A percentile compares a stretch with the other conserved stretches of the same genome.
phyloP scores from a whole-genome alignment of 495 filamentous ascomycete genomes.

The Trichoderma reesei region DNA sequence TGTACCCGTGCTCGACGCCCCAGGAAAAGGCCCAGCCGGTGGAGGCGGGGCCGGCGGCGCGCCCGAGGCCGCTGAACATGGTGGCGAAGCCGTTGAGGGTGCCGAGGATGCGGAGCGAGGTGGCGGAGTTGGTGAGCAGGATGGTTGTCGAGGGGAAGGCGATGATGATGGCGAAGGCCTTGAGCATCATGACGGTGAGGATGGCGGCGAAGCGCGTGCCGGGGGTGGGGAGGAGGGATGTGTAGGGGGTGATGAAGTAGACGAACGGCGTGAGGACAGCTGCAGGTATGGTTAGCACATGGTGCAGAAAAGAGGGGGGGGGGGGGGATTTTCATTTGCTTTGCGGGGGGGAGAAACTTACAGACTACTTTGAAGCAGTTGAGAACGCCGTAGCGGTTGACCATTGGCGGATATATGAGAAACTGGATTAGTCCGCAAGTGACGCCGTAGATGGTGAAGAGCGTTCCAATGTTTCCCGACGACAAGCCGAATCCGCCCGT shows the following conservation, averaged over 20 bases:
- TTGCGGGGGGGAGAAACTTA: conserved; percentile 10
- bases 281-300: neutral
- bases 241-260: conserved; percentile 67
- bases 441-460: conserved; percentile 68
- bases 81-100: conserved; percentile 87
- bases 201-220: conserved; percentile 36
- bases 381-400: conserved; percentile 59
- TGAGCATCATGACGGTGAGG: conserved; percentile 51
- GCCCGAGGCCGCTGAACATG: conserved; percentile 64
- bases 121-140: conserved; percentile 77
- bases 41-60: conserved; percentile 65
- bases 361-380: conserved; percentile 52
- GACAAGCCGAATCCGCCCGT: conserved; percentile 64
- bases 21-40: conserved; percentile 56
- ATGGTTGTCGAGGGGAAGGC: conserved; percentile 85
- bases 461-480: conserved; percentile 62
- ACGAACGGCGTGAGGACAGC: conserved; percentile 54
- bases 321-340: too few relatives aligned
- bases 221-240: conserved; percentile 45
- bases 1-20: conserved; percentile 60
- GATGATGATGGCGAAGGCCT: conserved; percentile 63
- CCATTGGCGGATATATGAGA: conserved; percentile 62
- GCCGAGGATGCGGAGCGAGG: conserved; percentile 63
- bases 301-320: neutral
- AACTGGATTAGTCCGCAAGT: conserved; percentile 69